Evolutionary conservation across 73 alveolate genomes (phyloP), one percentile per base, ranked within the genome.

Genomic region (Paramecium bursaria): DNA sequence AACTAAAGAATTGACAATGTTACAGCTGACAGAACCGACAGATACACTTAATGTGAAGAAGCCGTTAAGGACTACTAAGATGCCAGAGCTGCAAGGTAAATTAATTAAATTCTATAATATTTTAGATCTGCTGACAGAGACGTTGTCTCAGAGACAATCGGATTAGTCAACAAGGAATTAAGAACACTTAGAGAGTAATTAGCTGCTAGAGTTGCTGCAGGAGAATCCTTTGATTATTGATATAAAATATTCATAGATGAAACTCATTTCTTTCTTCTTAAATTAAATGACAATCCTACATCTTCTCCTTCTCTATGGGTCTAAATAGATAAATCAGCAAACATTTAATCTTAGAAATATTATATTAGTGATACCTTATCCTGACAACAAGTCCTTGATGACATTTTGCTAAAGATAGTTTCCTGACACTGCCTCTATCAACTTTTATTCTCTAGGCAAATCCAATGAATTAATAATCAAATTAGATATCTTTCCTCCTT

Each of bases 181-280:
- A 57, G 76, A 57, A 57, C 76, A 48, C 31, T 57, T 23, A 57
- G 76, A 57, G 76, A 57, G 14, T 57, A 57, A 57, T 57, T 57
- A 31, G 76, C 76, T 3, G 13, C 15, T 2, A 57, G 76, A 57
- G 11, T 29, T 29, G 26, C 0, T 29, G 76, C 76, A n/a, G 76
- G 76, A 26, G 76, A 57, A 29, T 15, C 26, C 21, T 25, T 57
- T 57, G 29, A 44, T 17, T 57, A 26, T 13, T 9, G 15, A 55
- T 57, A n/a, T n/a, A n/a, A n/a, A n/a, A n/a, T n/a, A n/a, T n/a
- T n/a, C n/a, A n/a, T n/a, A n/a, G n/a, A n/a, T n/a, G n/a, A n/a
- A n/a, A n/a, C n/a, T 39, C 49, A 39, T 39, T 11, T 39, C 5
- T 39, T 5, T 46, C 33, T 67, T 67, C 82, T 67, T 4, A 67